Conservation (phyloP, 805 yeast species). For the Cyberlindnera samutprakarnensis region DNA sequence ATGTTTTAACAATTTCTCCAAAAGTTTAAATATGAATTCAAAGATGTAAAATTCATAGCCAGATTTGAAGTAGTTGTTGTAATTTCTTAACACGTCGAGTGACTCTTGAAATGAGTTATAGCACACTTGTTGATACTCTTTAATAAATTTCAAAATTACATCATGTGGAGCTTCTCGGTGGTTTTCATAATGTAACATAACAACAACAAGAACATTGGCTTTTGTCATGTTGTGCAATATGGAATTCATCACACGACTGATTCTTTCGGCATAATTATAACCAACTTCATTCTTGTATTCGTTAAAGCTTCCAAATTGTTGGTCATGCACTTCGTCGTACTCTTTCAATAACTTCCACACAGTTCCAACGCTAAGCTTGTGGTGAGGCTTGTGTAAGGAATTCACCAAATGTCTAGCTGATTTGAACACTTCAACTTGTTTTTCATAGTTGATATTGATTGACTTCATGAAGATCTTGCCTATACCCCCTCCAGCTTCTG, state of each 20-base stretch:
- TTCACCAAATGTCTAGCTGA: slow-evolving; percentile 6
- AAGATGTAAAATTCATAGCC: slow-evolving; percentile 16
- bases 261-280: slow-evolving; percentile 6
- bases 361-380: background rate
- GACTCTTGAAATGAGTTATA: slow-evolving; percentile 7
- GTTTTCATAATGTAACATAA: slow-evolving; percentile 16
- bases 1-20: slow-evolving; percentile 10
- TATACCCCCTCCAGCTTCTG: background rate
- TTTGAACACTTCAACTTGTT: slow-evolving; percentile 1
- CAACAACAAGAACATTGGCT: slow-evolving; percentile 6
- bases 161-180: slow-evolving; percentile 4
- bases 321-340: slow-evolving; percentile 6
- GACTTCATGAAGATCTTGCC: background rate
- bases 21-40: slow-evolving; percentile 6
- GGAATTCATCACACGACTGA: slow-evolving; percentile 7
- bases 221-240: slow-evolving; percentile 10
- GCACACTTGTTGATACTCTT: slow-evolving; percentile 1
- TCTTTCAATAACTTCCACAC: slow-evolving; percentile 5
- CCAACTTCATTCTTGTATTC: slow-evolving; percentile 8
- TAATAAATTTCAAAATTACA: slow-evolving; percentile 4
- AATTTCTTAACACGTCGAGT: slow-evolving; percentile 17
- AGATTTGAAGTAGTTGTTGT: slow-evolving; percentile 12
- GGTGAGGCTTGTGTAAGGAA: slow-evolving; percentile 2
- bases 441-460: slow-evolving; percentile 1
- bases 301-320: slow-evolving; percentile 5